These are phyloP conservation scores for Nicotiana obtusifolia DNA, from an alignment of 257 asterid genomes.

Conservation along the genomic window DNA sequence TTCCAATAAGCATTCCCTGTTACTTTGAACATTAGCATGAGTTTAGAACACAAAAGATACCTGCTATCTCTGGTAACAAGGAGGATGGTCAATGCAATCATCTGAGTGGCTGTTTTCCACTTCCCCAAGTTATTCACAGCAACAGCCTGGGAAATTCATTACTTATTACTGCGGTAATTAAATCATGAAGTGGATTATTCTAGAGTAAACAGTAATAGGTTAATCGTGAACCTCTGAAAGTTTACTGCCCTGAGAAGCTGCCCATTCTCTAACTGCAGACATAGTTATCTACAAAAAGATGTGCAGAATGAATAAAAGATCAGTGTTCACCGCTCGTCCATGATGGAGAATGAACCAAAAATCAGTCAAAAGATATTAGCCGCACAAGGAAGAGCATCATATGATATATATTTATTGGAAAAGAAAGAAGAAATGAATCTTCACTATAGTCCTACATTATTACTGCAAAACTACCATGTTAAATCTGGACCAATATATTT, in stretches of 20 bases:
- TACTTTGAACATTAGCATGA: neutral
- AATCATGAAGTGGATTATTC: neutral
- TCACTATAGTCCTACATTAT: too few species aligned
- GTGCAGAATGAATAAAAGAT: neutral
- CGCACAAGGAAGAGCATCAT: neutral
- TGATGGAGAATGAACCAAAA: neutral
- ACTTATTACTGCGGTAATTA: neutral
- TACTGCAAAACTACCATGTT: neutral
- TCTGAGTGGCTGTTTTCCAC: slow-evolving; percentile 99
- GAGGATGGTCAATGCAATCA: slow-evolving; percentile 77
- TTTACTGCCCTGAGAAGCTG: slow-evolving; percentile 88
- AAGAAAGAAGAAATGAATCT: too few species aligned
- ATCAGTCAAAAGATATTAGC: neutral
- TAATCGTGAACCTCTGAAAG: slow-evolving; percentile 60
- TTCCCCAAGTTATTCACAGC: slow-evolving; percentile 92
- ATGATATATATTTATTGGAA: neutral
- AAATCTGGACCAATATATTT: neutral
- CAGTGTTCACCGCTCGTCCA: neutral
- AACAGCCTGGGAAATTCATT: slow-evolving; percentile 59
- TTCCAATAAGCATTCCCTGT: too few species aligned
- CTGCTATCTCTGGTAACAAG: slow-evolving; percentile 86
- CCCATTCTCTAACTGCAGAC: slow-evolving; percentile 99
- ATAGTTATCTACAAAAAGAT: slow-evolving; percentile 69
- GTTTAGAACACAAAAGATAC: slow-evolving; percentile 22
- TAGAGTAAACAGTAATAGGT: neutral